Base-by-base conservation (phyloP, 225 moss, liverwort and hornwort species). In the Pseudoscleropodium purum region DNA sequence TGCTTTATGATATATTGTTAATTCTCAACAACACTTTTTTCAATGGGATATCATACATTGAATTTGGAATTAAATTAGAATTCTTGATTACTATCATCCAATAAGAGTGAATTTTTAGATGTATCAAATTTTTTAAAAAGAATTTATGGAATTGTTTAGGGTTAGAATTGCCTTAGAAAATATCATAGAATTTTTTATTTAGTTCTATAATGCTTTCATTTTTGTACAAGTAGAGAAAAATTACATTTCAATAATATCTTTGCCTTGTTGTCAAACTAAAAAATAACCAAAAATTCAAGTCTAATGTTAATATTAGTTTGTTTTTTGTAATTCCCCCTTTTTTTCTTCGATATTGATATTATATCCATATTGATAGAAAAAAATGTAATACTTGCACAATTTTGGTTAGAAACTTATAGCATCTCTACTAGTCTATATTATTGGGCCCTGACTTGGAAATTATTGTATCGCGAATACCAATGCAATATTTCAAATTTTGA, bases 61-160 rank as follows among this genome's bases (percentile, higher is more conserved):
- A 24, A 36, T 36, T 54, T 52, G 5, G 9, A 9, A 0, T 77
- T 52, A 24, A 24, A 54, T 36, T 36, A 15, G 0, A 51, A 36
- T 0, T 36, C 34, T 52, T 52, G 34, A 52, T 52, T 52, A 14
- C 8, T 24, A 15, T 54, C 15, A 36, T 0, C 6, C 2, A 36
- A 37, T 54, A 37, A 78, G 13, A 36, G 36, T 36, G 7, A 54
- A 54, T 14, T 36, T 36, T 2, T 1, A 24, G 0, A 54, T 77
- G 1, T 23, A 0, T 2, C 9, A 6, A 36, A 15, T 36, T 0
- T 0, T 36, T 0, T 0, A 57, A 0, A 15, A 77, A 24, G 24
- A 9, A 15, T 24, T 34, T 52, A 36, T 15, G 9, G 51, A 76
- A 13, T 9, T 77, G 36, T 24, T 0, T 1, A 23, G 4, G 3